phyloP scores from a whole-genome alignment of 1,284 basidiomycete genomes.

The Entoloma clypeatum region DNA sequence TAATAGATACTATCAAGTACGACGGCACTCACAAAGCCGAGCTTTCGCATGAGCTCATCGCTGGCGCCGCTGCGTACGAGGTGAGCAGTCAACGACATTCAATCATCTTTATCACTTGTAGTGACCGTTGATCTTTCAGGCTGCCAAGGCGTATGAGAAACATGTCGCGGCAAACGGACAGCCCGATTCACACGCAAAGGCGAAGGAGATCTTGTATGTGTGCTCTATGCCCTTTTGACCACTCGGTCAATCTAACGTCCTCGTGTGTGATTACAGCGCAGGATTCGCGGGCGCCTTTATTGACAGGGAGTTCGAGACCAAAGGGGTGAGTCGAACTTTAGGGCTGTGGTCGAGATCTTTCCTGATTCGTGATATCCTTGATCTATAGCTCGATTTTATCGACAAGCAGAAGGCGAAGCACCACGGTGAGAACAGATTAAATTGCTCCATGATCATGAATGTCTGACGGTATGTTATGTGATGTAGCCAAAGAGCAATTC shows the following conservation, averaged over 20 bases:
- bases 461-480: too few relatives aligned
- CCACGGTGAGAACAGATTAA: constrained; percentile 28
- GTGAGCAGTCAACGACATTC: constrained; percentile 19
- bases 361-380: not conserved
- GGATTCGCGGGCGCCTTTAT: constrained; percentile 44
- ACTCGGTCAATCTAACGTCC: not conserved
- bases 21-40: constrained; percentile 54
- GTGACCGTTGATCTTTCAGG: constrained; percentile 35
- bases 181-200: constrained; percentile 37
- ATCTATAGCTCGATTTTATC: constrained; percentile 35
- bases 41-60: constrained; percentile 64
- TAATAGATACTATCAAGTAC: too few relatives aligned
- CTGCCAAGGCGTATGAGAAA: constrained; percentile 54
- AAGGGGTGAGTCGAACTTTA: constrained; percentile 37
- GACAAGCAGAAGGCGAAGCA: constrained; percentile 42
- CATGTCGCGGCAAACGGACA: constrained; percentile 43
- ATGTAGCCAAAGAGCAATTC: too few relatives aligned
- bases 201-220: constrained; percentile 35
- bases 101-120: too few relatives aligned
- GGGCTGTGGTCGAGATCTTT: not conserved
- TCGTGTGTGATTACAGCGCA: constrained; percentile 31
- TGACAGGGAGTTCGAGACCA: constrained; percentile 45
- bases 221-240: not conserved
- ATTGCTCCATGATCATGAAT: too few relatives aligned
- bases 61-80: constrained; percentile 54